These are phyloP conservation scores for Emmonsia crescens DNA, from an alignment of 2,329 filamentous ascomycete genomes.

Conservation along the genomic window DNA sequence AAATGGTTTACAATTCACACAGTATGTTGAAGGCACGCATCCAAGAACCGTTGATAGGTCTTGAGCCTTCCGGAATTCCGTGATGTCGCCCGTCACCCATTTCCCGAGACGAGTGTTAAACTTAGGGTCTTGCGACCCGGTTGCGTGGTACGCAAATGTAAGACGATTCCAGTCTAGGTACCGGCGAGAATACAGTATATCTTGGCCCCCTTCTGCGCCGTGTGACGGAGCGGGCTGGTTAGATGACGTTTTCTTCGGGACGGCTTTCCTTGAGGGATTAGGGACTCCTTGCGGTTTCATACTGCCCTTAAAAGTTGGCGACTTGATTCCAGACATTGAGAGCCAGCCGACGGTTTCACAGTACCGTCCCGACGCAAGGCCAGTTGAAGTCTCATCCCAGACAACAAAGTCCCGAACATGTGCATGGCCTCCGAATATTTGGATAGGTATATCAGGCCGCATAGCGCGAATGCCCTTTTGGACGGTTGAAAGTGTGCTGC, in stretches of 20 bases:
- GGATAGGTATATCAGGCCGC: slow-evolving; percentile 49
- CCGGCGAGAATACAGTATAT: slow-evolving; percentile 42
- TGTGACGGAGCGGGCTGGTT: neutral
- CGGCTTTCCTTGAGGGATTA: slow-evolving; percentile 31
- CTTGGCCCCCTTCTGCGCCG: slow-evolving; percentile 4
- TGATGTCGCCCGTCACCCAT: slow-evolving; percentile 41
- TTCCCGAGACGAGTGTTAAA: slow-evolving; percentile 43
- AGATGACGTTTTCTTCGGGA: slow-evolving; percentile 7
- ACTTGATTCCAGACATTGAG: slow-evolving; percentile 50
- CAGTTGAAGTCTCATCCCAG: slow-evolving; percentile 51
- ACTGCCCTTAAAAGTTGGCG: slow-evolving; percentile 36
- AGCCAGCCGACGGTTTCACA: slow-evolving; percentile 60
- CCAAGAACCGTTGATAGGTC: slow-evolving; percentile 48
- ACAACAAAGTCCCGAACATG: slow-evolving; percentile 56
- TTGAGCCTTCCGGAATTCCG: slow-evolving; percentile 40
- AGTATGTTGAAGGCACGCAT: slow-evolving; percentile 51
- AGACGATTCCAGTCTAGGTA: slow-evolving; percentile 59
- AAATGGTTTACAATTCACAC: slow-evolving; percentile 43
- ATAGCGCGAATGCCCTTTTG: slow-evolving; percentile 48
- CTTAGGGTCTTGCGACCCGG: slow-evolving; percentile 34
- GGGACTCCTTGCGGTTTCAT: slow-evolving; percentile 32
- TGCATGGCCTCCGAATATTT: slow-evolving; percentile 55
- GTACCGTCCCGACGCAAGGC: slow-evolving; percentile 53
- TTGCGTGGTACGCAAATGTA: slow-evolving; percentile 54
- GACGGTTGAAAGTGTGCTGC: slow-evolving; percentile 39